These are phyloP conservation scores for Trichoderma citrinoviride DNA, from an alignment of 2,329 filamentous ascomycete genomes.

Conservation along the genomic window DNA sequence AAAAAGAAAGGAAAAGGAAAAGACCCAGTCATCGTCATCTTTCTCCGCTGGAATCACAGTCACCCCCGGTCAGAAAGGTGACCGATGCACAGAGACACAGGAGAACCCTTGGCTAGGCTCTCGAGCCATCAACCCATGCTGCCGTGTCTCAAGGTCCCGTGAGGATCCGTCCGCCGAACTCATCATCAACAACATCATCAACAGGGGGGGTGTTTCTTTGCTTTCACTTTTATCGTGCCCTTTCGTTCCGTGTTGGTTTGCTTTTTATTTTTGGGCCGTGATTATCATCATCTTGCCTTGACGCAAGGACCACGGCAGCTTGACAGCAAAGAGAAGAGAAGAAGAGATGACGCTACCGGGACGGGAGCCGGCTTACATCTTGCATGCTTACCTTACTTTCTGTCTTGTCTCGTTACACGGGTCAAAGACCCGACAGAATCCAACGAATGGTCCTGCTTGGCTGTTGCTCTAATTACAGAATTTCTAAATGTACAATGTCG, in stretches of 20 bases:
- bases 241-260: not conserved
- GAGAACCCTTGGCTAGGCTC: not conserved
- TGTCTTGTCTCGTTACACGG: no score
- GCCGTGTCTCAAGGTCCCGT: conserved; percentile 18
- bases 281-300: not conserved
- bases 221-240: not conserved
- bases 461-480: no score
- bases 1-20: not conserved
- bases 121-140: conserved; percentile 7
- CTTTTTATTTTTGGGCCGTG: not conserved
- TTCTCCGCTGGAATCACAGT: not conserved
- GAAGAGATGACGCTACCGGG: conserved; percentile 8
- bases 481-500: no score
- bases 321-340: not conserved
- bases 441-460: no score
- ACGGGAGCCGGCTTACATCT: not conserved
- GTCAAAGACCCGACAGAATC: no score
- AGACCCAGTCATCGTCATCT: not conserved
- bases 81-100: not conserved
- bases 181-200: no score
- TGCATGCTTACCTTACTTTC: no score
- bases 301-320: not conserved
- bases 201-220: conserved; percentile 1
- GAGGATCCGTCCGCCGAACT: not conserved
- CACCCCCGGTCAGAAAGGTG: conserved; percentile 1